Base-by-base conservation (phyloP, 306 rosid genomes). In the Dalbergia oliveri region DNA sequence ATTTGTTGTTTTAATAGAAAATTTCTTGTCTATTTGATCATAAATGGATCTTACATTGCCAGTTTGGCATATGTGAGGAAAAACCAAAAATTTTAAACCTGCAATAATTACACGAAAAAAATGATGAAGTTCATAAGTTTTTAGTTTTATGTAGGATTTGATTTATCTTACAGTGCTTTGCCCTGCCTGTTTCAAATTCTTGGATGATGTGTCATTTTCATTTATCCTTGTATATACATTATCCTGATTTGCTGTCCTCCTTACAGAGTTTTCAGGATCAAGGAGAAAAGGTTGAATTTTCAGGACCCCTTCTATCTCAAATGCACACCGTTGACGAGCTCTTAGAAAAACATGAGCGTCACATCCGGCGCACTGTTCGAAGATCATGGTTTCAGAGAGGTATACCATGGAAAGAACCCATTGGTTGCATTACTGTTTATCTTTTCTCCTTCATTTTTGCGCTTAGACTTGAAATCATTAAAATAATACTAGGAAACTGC, bases 361-460 rank as follows among this genome's bases (percentile, higher is more conserved):
- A 90, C 66, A 91, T 94, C 79, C 90, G 97, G 77, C 88, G 69
- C 67, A 91, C 90, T 6, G 93, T 89, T 47, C 88, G 95, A 41
- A 93, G 84, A 81, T 87, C 99, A 57, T 94, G 99, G 99, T 94
- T 94, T 76, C 90, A 91, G 60, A 90, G 84, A 91, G 99, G 97
- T 94, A 89, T 92, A 50, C 19, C 47, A 50, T 51, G 60, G 26
- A 75, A 77, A 73, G 44, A 51, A 37, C 73, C 70, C 14, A 33
- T 62, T 69, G 26, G 61, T 69, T 61, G 19, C 39, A 35, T 70
- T 57, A 11, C 23, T 41, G 58, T 35, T 23, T 58, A 1, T 65
- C 15, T 64, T 1, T 56, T 21, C 50, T 75, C 59, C 53, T 39
- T 43, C 53, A 43, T 59, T 65, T 77, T 58, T 62, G 63, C 57